Base-by-base conservation (phyloP, 1,284 basidiomycete species). In the Fomitopsis betulina region DNA sequence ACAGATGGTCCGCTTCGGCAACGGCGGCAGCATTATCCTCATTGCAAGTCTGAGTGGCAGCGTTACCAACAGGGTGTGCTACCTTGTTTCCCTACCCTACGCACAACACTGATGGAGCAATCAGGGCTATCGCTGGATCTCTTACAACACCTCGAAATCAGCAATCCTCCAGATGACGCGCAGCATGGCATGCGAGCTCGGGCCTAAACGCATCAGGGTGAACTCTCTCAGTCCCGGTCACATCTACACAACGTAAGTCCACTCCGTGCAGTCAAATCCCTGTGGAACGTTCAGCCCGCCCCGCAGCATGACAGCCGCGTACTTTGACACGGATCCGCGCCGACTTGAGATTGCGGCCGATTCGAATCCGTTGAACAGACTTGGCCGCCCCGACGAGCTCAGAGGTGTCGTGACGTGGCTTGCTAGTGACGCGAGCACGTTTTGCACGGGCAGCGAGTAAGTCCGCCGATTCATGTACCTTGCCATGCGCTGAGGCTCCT, bases 1-100 rank as follows among this genome's bases (percentile, higher is more conserved):
- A 57, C 84, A 90, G 72, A 93, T 91, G 89, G 76, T 70, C n/a
- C 78, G 83, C 33, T 89, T 87, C 63, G 82, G 83, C 7, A 82
- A 78, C 17, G 78, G 79, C 17, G 93, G 91, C 1, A 93, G 90
- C 64, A 92, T 94, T 63, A 82, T 92, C 62, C 73, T 93, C 62
- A 86, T 94, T 64, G 92, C 89, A 19, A 92, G 89, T 59, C 93
- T 95, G 89, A 90, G 88, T 49, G 93, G 91, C n/a, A 86, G 85
- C 55, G 85, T 94, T 63, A 90, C 91, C 55, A 94, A 94, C 75
- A 83, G 76, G 73, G 91, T 87, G 65, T 52, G 78, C 58, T 2
- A 1, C 4, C 5, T 19, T 8, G 19, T 32, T 35, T 15, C 32
- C 32, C 7, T 12, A 3, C 4, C 13, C 25, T 21, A 33, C 5